A percentile compares a stretch with the other conserved stretches of the same genome.
Evolutionary conservation across 2,329 filamentous ascomycete species (phyloP).

Genomic region (Lachnellula subtilissima): DNA sequence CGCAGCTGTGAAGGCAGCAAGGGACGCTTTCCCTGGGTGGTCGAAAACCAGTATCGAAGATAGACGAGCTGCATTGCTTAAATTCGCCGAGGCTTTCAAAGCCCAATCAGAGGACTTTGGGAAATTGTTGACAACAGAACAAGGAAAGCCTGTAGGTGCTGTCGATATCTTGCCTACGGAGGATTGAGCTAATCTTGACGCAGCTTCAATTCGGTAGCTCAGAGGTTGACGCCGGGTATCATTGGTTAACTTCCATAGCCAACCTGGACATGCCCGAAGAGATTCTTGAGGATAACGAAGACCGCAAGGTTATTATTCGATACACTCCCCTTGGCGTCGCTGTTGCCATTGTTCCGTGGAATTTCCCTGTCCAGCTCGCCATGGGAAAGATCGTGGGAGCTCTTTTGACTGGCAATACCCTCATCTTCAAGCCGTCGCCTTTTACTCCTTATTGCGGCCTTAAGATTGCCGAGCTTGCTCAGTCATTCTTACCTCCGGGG

Average conservation of each 20-base stretch:
- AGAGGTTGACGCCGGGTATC: neutral
- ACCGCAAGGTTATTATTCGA: neutral
- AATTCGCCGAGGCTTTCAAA: conserved; percentile 14
- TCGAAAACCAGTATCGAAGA: conserved; percentile 38
- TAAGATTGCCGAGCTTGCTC: conserved; percentile 46
- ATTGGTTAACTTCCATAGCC: neutral
- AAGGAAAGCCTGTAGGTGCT: conserved; percentile 42
- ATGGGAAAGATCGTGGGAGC: conserved; percentile 30
- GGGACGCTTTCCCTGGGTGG: conserved; percentile 43
- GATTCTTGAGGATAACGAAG: neutral
- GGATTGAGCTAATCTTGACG: neutral
- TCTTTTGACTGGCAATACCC: conserved; percentile 44
- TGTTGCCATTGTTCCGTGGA: conserved; percentile 55
- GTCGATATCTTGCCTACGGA: neutral
- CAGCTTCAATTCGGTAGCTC: neutral
- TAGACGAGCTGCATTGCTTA: conserved; percentile 37
- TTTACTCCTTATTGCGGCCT: conserved; percentile 48
- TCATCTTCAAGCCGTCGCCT: conserved; percentile 52
- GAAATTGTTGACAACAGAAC: conserved; percentile 42
- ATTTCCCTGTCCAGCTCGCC: conserved; percentile 45
- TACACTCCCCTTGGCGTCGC: conserved; percentile 30
- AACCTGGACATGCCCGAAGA: neutral
- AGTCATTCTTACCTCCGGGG: conserved; percentile 45
- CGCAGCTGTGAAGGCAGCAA: conserved; percentile 41
- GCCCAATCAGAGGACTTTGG: conserved; percentile 37